Evolutionary conservation across 768 basidiomycete species (phyloP).

Genomic region (Amanita inopinata): DNA sequence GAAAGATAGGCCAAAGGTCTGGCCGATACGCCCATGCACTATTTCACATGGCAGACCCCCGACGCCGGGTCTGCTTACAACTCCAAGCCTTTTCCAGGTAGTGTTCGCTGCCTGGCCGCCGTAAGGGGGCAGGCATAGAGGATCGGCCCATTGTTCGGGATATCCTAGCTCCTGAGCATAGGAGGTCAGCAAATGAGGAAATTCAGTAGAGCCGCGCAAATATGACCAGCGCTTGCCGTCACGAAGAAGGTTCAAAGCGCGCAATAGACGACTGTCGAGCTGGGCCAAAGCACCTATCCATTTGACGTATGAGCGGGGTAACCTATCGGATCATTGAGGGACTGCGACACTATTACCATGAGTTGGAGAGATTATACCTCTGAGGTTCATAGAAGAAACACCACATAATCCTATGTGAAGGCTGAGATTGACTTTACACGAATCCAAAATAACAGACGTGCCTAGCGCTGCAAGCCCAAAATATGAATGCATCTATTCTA

Average conservation of each 20-base stretch:
- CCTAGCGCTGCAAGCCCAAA: constrained; percentile 76
- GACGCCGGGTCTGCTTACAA: constrained; percentile 39
- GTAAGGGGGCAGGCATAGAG: constrained; percentile 45
- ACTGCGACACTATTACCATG: constrained; percentile 8
- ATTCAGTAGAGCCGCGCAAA: constrained; percentile 25
- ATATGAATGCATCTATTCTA: constrained; percentile 56
- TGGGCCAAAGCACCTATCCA: constrained; percentile 71
- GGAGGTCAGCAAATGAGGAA: constrained; percentile 31
- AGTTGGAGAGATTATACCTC: constrained; percentile 30
- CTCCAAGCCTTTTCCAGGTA: constrained; percentile 47
- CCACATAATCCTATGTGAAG: constrained; percentile 67
- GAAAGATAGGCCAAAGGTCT: constrained; percentile 33
- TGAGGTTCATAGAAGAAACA: constrained; percentile 75
- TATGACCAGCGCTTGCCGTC: constrained; percentile 53
- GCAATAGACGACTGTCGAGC: constrained; percentile 50
- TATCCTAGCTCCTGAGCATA: constrained; percentile 49
- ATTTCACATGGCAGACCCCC: constrained; percentile 74
- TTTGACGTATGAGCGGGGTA: constrained; percentile 59
- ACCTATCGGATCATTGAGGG: constrained; percentile 22
- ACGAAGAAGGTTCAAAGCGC: constrained; percentile 43
- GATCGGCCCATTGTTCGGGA: constrained; percentile 56
- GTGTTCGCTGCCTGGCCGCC: constrained; percentile 45
- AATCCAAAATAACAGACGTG: constrained; percentile 19
- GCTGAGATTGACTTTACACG: background rate
- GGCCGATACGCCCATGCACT: constrained; percentile 51